phyloP scores from a whole-genome alignment of 176 grass and related monocot genomes.

The Lolium perenne region DNA sequence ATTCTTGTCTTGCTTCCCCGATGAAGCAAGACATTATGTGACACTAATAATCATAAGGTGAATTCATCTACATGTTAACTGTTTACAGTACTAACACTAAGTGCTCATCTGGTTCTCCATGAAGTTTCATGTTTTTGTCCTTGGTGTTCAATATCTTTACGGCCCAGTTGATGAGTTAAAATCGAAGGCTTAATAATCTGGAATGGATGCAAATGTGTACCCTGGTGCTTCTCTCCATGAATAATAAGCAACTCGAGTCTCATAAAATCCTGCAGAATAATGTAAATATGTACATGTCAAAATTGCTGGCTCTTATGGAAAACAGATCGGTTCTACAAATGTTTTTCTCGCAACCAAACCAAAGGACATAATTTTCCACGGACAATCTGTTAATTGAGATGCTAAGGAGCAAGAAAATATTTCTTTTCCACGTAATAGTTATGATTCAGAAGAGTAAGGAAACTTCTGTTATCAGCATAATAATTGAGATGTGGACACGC shows the following conservation, averaged over 20 bases:
- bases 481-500: not conserved
- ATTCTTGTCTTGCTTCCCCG: not conserved
- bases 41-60: not conserved
- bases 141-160: slow-evolving; percentile 29
- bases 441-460: not conserved
- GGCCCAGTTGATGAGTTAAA: not conserved
- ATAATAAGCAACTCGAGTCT: slow-evolving; percentile 94
- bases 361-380: slow-evolving; percentile 3
- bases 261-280: slow-evolving; percentile 80
- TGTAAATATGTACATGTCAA: not conserved
- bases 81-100: not conserved
- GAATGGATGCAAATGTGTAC: slow-evolving; percentile 83
- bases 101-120: not conserved
- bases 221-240: slow-evolving; percentile 93
- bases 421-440: not conserved
- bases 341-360: not conserved
- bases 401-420: not conserved
- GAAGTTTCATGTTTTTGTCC: slow-evolving; percentile 3
- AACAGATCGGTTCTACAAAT: slow-evolving; percentile 1
- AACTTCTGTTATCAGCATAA: not conserved
- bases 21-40: not conserved
- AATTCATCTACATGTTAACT: not conserved
- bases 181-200: slow-evolving; percentile 65
- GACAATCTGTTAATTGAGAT: not conserved
- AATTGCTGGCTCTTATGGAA: not conserved